A percentile compares a stretch with the other conserved stretches of the same genome.
Conservation (phyloP, 2,329 filamentous ascomycete species). For the Calonectria hongkongensis region DNA sequence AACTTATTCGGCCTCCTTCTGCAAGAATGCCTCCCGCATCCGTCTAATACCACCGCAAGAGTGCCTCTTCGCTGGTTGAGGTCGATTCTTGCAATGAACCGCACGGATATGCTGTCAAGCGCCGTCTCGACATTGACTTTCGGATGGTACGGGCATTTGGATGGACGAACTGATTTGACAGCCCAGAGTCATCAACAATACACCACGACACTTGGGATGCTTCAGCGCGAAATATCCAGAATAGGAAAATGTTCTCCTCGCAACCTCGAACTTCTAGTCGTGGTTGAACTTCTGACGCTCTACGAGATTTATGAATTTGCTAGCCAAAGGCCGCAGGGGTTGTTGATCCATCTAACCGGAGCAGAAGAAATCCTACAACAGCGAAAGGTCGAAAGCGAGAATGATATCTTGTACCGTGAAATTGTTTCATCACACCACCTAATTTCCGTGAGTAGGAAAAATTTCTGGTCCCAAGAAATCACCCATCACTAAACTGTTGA, state of each 20-base stretch:
- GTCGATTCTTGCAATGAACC: not conserved
- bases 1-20: slow-evolving; percentile 16
- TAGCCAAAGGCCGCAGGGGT: not conserved
- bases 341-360: slow-evolving; percentile 17
- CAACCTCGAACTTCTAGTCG: slow-evolving; percentile 1
- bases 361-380: slow-evolving; percentile 6
- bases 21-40: slow-evolving; percentile 15
- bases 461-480: not conserved
- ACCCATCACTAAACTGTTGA: not conserved
- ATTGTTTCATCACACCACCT: slow-evolving; percentile 17
- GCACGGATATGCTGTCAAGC: not conserved
- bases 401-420: not conserved
- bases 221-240: not conserved
- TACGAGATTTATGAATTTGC: slow-evolving; percentile 30
- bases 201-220: not conserved
- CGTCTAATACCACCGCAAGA: slow-evolving; percentile 10
- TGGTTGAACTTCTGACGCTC: slow-evolving; percentile 6
- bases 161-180: not conserved
- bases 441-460: not conserved
- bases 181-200: not conserved
- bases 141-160: slow-evolving; percentile 23
- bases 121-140: slow-evolving; percentile 17
- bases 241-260: not conserved
- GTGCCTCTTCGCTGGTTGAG: slow-evolving; percentile 16
- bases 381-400: not conserved